These are phyloP conservation scores for Dothidotthia symphoricarpi DNA, from an alignment of 2,329 filamentous ascomycete species.

Conservation along the genomic window DNA sequence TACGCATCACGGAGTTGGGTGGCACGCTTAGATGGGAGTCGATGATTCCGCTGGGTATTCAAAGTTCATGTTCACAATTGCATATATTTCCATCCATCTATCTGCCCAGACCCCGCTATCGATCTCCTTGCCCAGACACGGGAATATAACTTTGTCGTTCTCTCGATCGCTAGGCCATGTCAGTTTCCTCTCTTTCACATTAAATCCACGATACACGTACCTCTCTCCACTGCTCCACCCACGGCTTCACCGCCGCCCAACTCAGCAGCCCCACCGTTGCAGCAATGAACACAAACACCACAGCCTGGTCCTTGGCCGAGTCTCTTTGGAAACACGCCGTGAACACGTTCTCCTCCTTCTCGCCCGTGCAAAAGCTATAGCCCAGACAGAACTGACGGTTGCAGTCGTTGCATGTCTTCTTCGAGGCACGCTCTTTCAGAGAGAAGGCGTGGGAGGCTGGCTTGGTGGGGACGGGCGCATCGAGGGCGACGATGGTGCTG, in stretches of 20 bases:
- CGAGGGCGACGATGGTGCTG: constrained; percentile 65
- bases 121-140: constrained; percentile 42
- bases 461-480: constrained; percentile 42
- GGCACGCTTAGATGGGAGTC: constrained; percentile 21
- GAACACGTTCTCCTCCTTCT: constrained; percentile 62
- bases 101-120: constrained; percentile 3
- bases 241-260: constrained; percentile 61
- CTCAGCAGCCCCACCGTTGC: constrained; percentile 60
- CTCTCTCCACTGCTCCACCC: constrained; percentile 57
- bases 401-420: constrained; percentile 63
- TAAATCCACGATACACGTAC: constrained; percentile 37
- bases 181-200: neutral
- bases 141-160: constrained; percentile 55
- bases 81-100: constrained; percentile 3
- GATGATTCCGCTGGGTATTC: constrained; percentile 27
- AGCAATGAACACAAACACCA: constrained; percentile 65
- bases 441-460: constrained; percentile 11
- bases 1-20: constrained; percentile 35
- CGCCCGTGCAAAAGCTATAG: constrained; percentile 61
- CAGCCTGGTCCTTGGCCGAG: constrained; percentile 64
- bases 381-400: constrained; percentile 65
- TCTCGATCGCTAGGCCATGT: constrained; percentile 42
- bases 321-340: constrained; percentile 68
- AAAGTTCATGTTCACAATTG: constrained; percentile 29
- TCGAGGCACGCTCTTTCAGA: constrained; percentile 32